Base-by-base conservation (phyloP, 2,329 filamentous ascomycete genomes). In the Colletotrichum neosansevieriae region DNA sequence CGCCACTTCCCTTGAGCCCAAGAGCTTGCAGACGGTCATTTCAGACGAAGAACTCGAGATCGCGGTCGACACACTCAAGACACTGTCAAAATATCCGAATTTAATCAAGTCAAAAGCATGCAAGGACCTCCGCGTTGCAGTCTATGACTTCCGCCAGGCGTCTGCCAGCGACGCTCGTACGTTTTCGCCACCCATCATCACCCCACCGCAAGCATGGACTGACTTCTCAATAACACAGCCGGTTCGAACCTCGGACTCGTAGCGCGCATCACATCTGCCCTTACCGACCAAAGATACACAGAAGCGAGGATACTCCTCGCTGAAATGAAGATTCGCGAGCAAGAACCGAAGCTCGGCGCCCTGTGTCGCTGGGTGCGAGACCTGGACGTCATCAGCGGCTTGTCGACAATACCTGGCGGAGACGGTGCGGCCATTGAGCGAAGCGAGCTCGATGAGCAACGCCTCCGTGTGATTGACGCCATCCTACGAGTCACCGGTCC, bases 321-420 rank as follows among this genome's bases (percentile, higher is more conserved):
- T 0, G 90, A 92, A 79, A 92, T 92, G 90, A 84, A 86, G 34
- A 88, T 92, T 17, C 82, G 90, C n/a, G 80, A 83, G 3, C 85
- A 92, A 70, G 84, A 86, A 17, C 90, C 90, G 0, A 91, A 91
- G 72, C 79, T 92, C 0, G 91, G 91, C 19, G 89, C 90, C 1
- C 78, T 92, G 7, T 92, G 90, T 76, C 87, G 91, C 64, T 93
- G 91, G 91, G 90, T 92, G 4, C 85, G 91, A 65, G 90, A 92
- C 74, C 80, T 92, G 29, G 90, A 92, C 73, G 87, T 92, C 24
- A 87, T 92, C 57, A 91, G 88, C 71, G 89, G 89, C 2, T 78
- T 92, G 7, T 88, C 88, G 3, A 87, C 88, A 21, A 81, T 86
- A 60, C 80, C 86, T 0, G 81, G 81, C 2, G 82, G 82, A 5